Base-by-base conservation (phyloP, 2,329 filamentous ascomycete species). In the Xylaria multiplex region DNA sequence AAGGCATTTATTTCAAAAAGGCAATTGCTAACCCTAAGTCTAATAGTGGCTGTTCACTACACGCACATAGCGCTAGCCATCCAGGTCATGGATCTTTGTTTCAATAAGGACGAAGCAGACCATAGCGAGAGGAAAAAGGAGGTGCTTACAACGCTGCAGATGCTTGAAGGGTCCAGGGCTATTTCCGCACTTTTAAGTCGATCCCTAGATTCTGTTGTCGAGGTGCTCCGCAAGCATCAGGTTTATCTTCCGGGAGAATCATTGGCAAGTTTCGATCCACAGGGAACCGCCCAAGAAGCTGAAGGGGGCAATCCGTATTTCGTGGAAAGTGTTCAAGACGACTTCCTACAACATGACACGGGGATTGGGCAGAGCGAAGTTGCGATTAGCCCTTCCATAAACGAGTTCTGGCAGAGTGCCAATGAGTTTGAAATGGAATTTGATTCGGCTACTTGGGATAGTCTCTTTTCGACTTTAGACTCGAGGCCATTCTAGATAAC, bases 61-160 rank as follows among this genome's bases (percentile, higher is more conserved):
- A 70, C 64, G 13, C 66, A 71, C 46, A 54, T 71, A 9, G 70
- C 70, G 0, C 43, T 71, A 2, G 66, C 66, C 14, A 61, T 70
- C 9, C 55, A 70, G 52, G 68, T 71, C 22, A 71, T 70, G 70
- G 68, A 70, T 11, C 37, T 70, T n/a, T 71, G 70, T 46, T 71
- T 70, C 19, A 68, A 70, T 49, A 67, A 42, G 30, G 49, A 58
- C 19, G 66, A 68, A 59, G 53, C 24, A 37, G 61, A 69, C 40
- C 48, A 60, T 30, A 45, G 48, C 8, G 50, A 67, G 40, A 66
- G 66, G 13, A 65, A 59, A 16, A n/a, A 37, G 32, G 67, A 69
- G 19, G 65, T 69, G 16, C 61, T 53, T 22, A 35, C 53, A 1
- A 67, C 54, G 0, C 24, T 70, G 48, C 49, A 65, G 14, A 63